phyloP scores from a whole-genome alignment of 2,329 filamentous ascomycete species.

The Fusarium poae region DNA sequence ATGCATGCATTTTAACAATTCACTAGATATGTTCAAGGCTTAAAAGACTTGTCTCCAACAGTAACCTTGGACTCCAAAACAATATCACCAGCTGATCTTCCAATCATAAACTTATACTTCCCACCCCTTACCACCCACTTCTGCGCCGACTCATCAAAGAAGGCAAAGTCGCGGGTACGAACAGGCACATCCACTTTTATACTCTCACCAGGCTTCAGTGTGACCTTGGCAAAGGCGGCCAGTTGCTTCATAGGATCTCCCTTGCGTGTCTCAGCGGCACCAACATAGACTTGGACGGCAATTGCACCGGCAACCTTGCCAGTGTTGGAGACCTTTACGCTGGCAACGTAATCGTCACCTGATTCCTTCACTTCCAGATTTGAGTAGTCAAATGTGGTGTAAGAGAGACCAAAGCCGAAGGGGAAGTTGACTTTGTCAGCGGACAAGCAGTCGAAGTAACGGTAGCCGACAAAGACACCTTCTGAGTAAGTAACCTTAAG shows the following conservation, averaged over 20 bases:
- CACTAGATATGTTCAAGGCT: constrained; percentile 16
- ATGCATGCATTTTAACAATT: constrained; percentile 1
- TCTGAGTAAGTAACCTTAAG: constrained; percentile 75
- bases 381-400: constrained; percentile 69
- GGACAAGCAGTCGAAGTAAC: constrained; percentile 73
- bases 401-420: constrained; percentile 69
- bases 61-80: constrained; percentile 41
- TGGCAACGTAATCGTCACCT: constrained; percentile 58
- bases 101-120: constrained; percentile 49
- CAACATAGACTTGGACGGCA: constrained; percentile 69
- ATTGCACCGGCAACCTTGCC: constrained; percentile 64
- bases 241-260: constrained; percentile 68
- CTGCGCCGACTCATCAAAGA: constrained; percentile 46
- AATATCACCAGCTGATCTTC: constrained; percentile 46
- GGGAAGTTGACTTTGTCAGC: constrained; percentile 71
- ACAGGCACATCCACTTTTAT: constrained; percentile 43
- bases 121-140: constrained; percentile 50
- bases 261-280: constrained; percentile 35
- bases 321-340: constrained; percentile 69
- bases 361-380: constrained; percentile 59
- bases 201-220: constrained; percentile 47
- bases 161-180: constrained; percentile 46
- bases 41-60: constrained; percentile 41
- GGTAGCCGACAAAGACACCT: constrained; percentile 77
- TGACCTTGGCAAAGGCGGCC: constrained; percentile 74